These are phyloP conservation scores for Lactarius psammicola DNA, from an alignment of 768 basidiomycete genomes.

Conservation along the genomic window DNA sequence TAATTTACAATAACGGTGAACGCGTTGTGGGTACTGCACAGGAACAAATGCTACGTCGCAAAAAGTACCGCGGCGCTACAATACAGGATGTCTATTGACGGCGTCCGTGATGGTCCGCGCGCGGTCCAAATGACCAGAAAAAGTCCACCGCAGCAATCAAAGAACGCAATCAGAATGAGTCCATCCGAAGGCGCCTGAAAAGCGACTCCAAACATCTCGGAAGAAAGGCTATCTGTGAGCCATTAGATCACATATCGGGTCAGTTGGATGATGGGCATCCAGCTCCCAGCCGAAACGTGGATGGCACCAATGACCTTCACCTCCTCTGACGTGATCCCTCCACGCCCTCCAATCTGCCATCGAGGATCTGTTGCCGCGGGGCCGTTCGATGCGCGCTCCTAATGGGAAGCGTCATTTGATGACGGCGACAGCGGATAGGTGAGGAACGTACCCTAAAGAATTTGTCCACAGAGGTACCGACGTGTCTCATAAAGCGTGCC, in stretches of 20 bases:
- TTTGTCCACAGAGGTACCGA: constrained; percentile 1
- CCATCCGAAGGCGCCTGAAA: background rate
- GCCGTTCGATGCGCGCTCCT: background rate
- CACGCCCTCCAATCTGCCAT: constrained; percentile 6
- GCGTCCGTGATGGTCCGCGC: background rate
- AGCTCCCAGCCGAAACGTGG: constrained; percentile 16
- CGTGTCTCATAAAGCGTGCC: constrained; percentile 15
- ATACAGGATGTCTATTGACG: background rate
- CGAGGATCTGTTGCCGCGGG: background rate
- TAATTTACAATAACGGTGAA: background rate
- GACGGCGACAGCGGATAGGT: background rate
- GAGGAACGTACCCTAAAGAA: constrained; percentile 12
- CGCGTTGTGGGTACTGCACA: too few species aligned
- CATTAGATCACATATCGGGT: constrained; percentile 7
- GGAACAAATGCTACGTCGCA: background rate
- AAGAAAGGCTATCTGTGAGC: background rate
- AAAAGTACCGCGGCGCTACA: background rate
- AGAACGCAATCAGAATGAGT: background rate
- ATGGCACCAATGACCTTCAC: constrained; percentile 19
- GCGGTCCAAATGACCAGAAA: background rate
- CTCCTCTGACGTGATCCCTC: constrained; percentile 1
- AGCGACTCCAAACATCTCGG: too few species aligned
- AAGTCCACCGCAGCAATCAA: background rate
- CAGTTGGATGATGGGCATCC: constrained; percentile 23
- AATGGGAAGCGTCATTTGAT: background rate